Evolutionary conservation across 2,329 filamentous ascomycete genomes (phyloP).

Genomic region (Diaporthe ampelina): DNA sequence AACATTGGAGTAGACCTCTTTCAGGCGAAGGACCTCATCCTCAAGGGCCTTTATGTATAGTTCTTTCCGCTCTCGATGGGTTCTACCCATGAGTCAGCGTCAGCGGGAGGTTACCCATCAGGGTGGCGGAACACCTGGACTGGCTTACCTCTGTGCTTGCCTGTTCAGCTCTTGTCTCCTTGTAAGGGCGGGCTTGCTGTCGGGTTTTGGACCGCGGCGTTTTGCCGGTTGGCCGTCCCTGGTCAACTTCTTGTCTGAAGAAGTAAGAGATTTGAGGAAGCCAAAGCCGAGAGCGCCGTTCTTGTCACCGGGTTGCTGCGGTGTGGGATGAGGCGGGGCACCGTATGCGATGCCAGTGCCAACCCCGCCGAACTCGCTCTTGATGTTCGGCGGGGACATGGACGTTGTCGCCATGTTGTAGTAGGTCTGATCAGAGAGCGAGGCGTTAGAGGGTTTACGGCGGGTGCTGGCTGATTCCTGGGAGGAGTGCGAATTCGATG

Average conservation of each 20-base stretch:
- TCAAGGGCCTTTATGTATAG: conserved; percentile 95
- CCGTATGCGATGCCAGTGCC: conserved; percentile 40
- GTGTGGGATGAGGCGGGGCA: conserved; percentile 1
- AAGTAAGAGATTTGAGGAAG: conserved; percentile 71
- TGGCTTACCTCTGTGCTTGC: conserved; percentile 87
- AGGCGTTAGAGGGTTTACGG: neutral
- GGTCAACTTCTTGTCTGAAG: conserved; percentile 82
- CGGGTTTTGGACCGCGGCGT: conserved; percentile 92
- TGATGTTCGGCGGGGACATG: conserved; percentile 37
- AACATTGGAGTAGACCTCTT: conserved; percentile 83
- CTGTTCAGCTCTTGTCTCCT: conserved; percentile 93
- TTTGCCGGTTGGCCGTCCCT: conserved; percentile 90
- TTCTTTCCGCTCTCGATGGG: conserved; percentile 96
- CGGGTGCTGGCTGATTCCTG: conserved; percentile 11
- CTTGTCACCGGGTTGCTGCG: conserved; percentile 46
- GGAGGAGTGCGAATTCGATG: neutral
- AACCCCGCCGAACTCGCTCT: conserved; percentile 37
- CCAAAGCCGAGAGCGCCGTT: conserved; percentile 63
- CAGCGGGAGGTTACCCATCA: conserved; percentile 5
- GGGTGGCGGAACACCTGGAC: neutral
- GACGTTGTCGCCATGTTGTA: conserved; percentile 34
- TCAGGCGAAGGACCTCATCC: conserved; percentile 88
- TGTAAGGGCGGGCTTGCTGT: conserved; percentile 94
- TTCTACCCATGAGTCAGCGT: conserved; percentile 67
- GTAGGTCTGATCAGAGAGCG: conserved; percentile 6